These are phyloP conservation scores for Lactifluus pinguis DNA, from an alignment of 768 basidiomycete genomes.

Conservation along the genomic window DNA sequence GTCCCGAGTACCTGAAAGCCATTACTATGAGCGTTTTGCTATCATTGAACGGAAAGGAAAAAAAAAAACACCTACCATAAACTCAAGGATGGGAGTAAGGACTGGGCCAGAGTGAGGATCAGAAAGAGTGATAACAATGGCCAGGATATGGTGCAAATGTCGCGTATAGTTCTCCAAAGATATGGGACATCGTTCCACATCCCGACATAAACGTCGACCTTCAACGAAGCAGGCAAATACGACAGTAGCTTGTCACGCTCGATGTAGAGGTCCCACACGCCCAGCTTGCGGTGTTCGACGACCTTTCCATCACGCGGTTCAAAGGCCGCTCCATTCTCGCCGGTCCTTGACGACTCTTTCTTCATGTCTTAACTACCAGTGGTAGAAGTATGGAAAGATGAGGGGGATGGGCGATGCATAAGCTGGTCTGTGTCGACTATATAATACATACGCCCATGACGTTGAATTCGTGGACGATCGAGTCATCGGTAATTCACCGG, in stretches of 20 bases:
- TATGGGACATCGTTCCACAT: slow-evolving; percentile 46
- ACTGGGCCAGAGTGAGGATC: background rate
- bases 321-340: background rate
- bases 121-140: slow-evolving; percentile 3
- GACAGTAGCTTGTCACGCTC: slow-evolving; percentile 36
- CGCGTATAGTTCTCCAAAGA: slow-evolving; percentile 48
- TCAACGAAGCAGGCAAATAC: slow-evolving; percentile 32
- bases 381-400: background rate
- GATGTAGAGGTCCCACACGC: slow-evolving; percentile 75
- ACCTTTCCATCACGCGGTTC: background rate
- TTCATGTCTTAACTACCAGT: background rate
- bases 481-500: too few species aligned
- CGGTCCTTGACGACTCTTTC: background rate
- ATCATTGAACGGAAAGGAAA: background rate
- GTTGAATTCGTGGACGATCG: too few species aligned
- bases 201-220: slow-evolving; percentile 39
- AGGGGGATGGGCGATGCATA: background rate
- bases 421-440: background rate
- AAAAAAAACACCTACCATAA: slow-evolving; percentile 1
- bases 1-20: slow-evolving; percentile 8
- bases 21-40: background rate
- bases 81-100: slow-evolving; percentile 7
- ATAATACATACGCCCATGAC: background rate
- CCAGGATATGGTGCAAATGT: slow-evolving; percentile 6
- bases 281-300: slow-evolving; percentile 51